Conservation (phyloP, 1,284 basidiomycete genomes). For the Naganishia sp. region DNA sequence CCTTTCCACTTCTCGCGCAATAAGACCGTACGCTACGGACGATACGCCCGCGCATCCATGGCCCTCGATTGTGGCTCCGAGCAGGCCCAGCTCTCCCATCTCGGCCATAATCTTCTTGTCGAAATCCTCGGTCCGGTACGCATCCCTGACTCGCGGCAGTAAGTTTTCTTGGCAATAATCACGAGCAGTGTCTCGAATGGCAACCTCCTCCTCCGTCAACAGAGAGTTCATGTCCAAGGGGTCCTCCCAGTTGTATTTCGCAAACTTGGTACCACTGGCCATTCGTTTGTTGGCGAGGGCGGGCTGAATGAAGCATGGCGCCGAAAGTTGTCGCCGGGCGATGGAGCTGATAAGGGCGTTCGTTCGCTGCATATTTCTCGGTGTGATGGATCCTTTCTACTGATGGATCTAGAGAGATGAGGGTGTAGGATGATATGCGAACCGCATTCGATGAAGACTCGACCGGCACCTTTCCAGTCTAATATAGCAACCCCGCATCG, state of each 20-base stretch:
- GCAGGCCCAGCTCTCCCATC: conserved; percentile 87
- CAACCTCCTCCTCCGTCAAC: conserved; percentile 85
- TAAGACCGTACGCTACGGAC: conserved; percentile 87
- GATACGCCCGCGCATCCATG: conserved; percentile 95
- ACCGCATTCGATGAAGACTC: not conserved
- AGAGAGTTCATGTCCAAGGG: conserved; percentile 73
- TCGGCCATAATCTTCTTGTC: conserved; percentile 75
- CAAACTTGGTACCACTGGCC: conserved; percentile 28
- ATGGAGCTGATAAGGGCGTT: conserved; percentile 1
- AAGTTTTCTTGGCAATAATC: conserved; percentile 84
- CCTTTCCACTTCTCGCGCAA: conserved; percentile 91
- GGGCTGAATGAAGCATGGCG: conserved; percentile 20
- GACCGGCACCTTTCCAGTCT: too few species aligned
- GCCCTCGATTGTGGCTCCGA: conserved; percentile 88
- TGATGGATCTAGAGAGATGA: not conserved
- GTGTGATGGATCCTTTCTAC: not conserved
- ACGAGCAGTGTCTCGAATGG: conserved; percentile 80
- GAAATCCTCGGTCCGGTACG: conserved; percentile 87
- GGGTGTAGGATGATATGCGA: too few species aligned
- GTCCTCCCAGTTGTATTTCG: conserved; percentile 59
- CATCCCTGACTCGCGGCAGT: conserved; percentile 78
- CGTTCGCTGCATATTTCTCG: conserved; percentile 5
- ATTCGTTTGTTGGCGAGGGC: conserved; percentile 22
- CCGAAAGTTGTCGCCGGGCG: not conserved
- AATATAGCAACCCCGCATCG: not conserved